These are phyloP conservation scores for Tuber umbilicatum DNA, from an alignment of 495 filamentous ascomycete genomes.

Conservation along the genomic window DNA sequence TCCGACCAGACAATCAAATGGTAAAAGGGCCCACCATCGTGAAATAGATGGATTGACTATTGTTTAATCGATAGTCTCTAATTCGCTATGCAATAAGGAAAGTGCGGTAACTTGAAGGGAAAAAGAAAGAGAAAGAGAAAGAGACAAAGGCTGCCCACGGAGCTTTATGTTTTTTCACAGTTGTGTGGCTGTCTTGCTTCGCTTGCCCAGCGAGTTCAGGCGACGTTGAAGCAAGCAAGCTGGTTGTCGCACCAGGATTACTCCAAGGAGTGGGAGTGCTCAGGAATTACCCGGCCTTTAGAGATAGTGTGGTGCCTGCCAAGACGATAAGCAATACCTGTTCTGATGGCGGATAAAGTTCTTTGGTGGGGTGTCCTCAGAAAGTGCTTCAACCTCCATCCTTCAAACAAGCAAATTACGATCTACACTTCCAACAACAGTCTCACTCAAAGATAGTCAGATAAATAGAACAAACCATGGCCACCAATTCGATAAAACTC, in stretches of 20 bases:
- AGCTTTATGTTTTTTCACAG: background rate
- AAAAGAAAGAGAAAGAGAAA: background rate
- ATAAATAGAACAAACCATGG: constrained; percentile 27
- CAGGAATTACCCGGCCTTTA: background rate
- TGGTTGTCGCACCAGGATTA: background rate
- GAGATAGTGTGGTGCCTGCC: background rate
- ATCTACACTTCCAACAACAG: background rate
- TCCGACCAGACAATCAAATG: background rate
- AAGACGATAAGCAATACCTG: background rate
- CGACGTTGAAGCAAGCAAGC: constrained; percentile 1
- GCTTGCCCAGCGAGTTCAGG: background rate
- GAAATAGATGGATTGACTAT: background rate
- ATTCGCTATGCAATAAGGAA: background rate
- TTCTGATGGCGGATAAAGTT: too few species aligned
- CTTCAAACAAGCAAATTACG: background rate
- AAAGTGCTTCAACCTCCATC: too few species aligned
- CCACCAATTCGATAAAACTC: constrained; percentile 82
- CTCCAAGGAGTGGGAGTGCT: background rate
- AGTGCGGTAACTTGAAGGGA: background rate
- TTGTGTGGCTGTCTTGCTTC: background rate
- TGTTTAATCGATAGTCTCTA: background rate
- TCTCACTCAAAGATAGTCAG: background rate
- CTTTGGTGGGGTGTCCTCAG: background rate
- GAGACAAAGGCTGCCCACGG: background rate
- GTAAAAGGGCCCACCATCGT: background rate